These are phyloP conservation scores for Phylloporus scabripes DNA, from an alignment of 768 basidiomycete species.

Conservation along the genomic window DNA sequence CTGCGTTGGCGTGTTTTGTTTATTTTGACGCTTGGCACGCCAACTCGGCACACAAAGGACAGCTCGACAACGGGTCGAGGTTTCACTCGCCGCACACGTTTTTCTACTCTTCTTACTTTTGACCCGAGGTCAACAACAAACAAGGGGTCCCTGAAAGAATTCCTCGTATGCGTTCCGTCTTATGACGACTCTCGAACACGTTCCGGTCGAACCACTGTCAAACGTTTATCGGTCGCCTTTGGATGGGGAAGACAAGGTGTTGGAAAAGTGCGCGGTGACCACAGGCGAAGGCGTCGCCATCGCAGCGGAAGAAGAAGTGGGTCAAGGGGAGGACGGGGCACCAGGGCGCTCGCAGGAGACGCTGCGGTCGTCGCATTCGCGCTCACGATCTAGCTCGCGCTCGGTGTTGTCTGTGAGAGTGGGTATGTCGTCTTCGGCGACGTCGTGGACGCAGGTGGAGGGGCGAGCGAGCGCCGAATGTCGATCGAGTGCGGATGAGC, in stretches of 20 bases:
- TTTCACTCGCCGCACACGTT: neutral
- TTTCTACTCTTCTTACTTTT: neutral
- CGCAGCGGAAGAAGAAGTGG: neutral
- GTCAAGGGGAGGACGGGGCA: no score
- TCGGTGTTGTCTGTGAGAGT: constrained; percentile 17
- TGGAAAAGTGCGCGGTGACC: constrained; percentile 11
- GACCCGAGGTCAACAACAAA: no score
- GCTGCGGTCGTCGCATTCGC: constrained; percentile 9
- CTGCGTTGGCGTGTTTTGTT: neutral
- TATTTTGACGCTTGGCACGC: neutral
- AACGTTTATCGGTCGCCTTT: neutral
- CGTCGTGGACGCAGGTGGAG: constrained; percentile 26
- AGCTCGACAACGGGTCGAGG: neutral
- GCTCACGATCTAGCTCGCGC: neutral
- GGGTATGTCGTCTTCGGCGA: constrained; percentile 20
- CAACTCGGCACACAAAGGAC: neutral
- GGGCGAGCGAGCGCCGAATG: constrained; percentile 2
- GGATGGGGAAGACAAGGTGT: constrained; percentile 4
- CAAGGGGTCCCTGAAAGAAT: neutral
- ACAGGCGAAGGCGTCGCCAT: constrained; percentile 2
- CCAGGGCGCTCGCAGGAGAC: neutral
- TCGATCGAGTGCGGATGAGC: constrained; percentile 1
- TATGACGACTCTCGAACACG: constrained; percentile 28
- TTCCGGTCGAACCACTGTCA: constrained; percentile 15
- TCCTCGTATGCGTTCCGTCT: constrained; percentile 13